Percentiles rank a stretch among this genome's conserved stretches.
phyloP scores from a whole-genome alignment of 1,284 basidiomycete species.

The Apiotrichum porosum region DNA sequence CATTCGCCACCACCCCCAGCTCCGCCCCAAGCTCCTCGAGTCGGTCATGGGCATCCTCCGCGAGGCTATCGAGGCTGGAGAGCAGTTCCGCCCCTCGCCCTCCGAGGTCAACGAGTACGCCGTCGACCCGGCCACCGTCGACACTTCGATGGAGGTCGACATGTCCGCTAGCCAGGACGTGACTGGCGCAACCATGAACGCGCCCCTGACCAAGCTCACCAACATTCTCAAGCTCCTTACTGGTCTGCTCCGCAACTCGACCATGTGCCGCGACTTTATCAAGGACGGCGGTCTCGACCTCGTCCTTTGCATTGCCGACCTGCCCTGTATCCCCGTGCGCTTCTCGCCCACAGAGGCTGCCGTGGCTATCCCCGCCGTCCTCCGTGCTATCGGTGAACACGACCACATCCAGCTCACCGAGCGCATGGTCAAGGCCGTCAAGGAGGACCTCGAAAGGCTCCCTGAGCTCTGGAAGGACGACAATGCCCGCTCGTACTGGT shows the following conservation, averaged over 20 bases:
- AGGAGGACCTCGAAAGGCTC: constrained; percentile 65
- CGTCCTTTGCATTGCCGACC: constrained; percentile 69
- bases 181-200: neutral
- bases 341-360: constrained; percentile 78
- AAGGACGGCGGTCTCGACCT: constrained; percentile 65
- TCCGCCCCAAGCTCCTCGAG: constrained; percentile 75
- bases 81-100: constrained; percentile 21
- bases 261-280: constrained; percentile 88
- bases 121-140: constrained; percentile 2
- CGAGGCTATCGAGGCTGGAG: constrained; percentile 54
- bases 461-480: constrained; percentile 63
- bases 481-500: constrained; percentile 58
- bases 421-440: constrained; percentile 68
- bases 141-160: constrained; percentile 10
- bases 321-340: constrained; percentile 86
- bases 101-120: constrained; percentile 23
- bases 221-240: constrained; percentile 66
- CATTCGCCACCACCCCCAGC: constrained; percentile 86
- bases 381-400: constrained; percentile 83
- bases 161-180: neutral
- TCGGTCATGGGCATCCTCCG: constrained; percentile 65
- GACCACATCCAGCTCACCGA: constrained; percentile 70
- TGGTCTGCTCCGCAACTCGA: constrained; percentile 81
- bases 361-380: constrained; percentile 75
- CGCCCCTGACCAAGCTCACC: constrained; percentile 20